phyloP scores from a whole-genome alignment of 73 alveolate species.

The Tetrahymena thermophila region DNA sequence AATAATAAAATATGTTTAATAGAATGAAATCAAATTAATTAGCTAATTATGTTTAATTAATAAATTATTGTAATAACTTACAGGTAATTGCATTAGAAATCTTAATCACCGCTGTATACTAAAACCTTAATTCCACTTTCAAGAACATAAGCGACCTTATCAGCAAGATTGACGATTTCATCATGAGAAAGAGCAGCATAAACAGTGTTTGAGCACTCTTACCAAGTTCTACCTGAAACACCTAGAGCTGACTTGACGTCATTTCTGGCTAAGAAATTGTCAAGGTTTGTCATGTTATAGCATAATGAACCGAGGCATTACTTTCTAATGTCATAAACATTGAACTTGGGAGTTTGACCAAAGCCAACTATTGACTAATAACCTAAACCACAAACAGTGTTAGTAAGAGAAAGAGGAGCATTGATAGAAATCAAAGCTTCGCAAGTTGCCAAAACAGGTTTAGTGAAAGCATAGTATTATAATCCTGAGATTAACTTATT shows the following conservation, averaged over 20 bases:
- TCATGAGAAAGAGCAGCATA: constrained; percentile 52
- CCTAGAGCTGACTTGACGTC: constrained; percentile 46
- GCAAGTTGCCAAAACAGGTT: constrained; percentile 39
- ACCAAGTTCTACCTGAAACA: constrained; percentile 51
- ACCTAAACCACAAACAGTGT: constrained; percentile 20
- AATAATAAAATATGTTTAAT: too few relatives aligned
- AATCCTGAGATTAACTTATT: constrained; percentile 23
- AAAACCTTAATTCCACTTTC: constrained; percentile 40
- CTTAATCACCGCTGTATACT: constrained; percentile 58
- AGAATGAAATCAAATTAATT: too few relatives aligned
- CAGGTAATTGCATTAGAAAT: constrained; percentile 60
- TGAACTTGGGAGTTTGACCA: constrained; percentile 47
- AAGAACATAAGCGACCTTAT: constrained; percentile 34
- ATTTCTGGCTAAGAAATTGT: constrained; percentile 12
- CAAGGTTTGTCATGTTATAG: constrained; percentile 41
- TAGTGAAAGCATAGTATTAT: background rate
- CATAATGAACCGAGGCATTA: constrained; percentile 46
- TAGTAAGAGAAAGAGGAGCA: constrained; percentile 18
- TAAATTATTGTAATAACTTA: background rate
- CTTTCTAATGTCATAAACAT: constrained; percentile 53
- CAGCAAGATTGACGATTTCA: constrained; percentile 49
- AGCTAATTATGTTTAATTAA: too few relatives aligned
- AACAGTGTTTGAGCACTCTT: constrained; percentile 46
- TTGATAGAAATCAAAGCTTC: constrained; percentile 8
- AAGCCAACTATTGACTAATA: constrained; percentile 25